Base-by-base conservation (phyloP, 202 grass and related monocot genomes). In the Thinopyrum obtusiflorum region DNA sequence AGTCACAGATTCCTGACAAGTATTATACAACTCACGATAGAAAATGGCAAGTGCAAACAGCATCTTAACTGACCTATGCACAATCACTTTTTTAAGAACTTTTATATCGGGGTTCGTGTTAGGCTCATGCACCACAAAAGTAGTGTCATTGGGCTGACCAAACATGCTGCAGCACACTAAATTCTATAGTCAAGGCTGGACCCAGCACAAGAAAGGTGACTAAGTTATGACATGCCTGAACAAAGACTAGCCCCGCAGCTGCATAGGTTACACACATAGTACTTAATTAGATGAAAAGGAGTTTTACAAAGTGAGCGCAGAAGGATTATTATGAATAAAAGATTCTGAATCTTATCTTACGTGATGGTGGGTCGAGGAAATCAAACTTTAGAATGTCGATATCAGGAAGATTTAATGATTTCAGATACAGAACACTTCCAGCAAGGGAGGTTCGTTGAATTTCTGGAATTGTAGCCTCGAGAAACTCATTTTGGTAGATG, bases 291-390 rank as follows among this genome's bases (percentile, higher is more conserved):
- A 73, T 35, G 26, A 36, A 44, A 40, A 28, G 11, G 55, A 15
- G 11, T 11, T 12, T 63, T 28, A 17, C 23, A 28, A 46, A 51
- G n/a, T 32, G 3, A 6, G 18, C 67, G 4, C 25, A 3, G 13
- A 82, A 78, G 40, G 49, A 85, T 64, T 84, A 83, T 70, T 15
- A 72, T 72, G 68, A 73, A 27, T 61, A 66, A 42, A 83, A 65
- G 33, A 86, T 44, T 79, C 59, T 84, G 27, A 83, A 79, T 46
- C 23, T 86, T 65, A 39, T 88, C 95, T 95, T 98, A 98, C 95
- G 95, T 88, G 95, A 98, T 84, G 95, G 93, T 47, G 95, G 89
- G 89, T 98, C 95, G 53, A 98, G 93, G 73, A 98, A 98, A 95
- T 95, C 95, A 87, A 98, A 98, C 85, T 90, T 92, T 79, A 98